Percentiles rank a stretch among this genome's conserved stretches.
Evolutionary conservation across 306 rosid genomes (phyloP).

Genomic region (Pachyrhizus erosus): DNA sequence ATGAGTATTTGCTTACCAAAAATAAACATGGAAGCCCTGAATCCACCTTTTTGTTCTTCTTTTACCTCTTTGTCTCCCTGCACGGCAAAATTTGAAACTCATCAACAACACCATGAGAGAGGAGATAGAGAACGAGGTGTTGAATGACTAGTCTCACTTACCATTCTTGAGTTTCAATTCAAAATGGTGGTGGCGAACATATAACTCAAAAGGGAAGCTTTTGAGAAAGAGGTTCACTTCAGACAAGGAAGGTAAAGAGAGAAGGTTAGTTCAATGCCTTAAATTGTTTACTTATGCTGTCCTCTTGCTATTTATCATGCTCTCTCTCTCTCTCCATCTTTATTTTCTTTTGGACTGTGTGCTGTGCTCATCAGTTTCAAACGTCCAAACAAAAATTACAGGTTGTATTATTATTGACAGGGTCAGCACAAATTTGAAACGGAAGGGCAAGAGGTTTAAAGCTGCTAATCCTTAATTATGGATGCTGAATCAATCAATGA

Average conservation of each 20-base stretch:
- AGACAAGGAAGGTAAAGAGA: constrained; percentile 6
- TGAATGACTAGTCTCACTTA: constrained; percentile 32
- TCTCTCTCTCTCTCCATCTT: constrained; percentile 13
- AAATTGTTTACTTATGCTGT: constrained; percentile 45
- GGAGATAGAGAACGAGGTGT: not conserved
- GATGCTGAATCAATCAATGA: constrained; percentile 38
- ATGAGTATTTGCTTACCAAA: constrained; percentile 52
- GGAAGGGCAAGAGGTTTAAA: constrained; percentile 20
- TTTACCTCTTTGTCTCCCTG: constrained; percentile 56
- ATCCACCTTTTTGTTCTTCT: constrained; percentile 71
- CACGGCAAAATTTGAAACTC: constrained; percentile 31
- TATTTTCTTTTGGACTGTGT: constrained; percentile 27
- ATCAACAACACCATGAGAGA: not conserved
- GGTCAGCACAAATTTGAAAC: not conserved
- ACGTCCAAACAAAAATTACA: not conserved
- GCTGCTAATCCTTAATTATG: constrained; percentile 32
- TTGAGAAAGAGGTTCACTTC: constrained; percentile 23
- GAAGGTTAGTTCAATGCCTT: constrained; percentile 38
- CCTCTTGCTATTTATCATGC: constrained; percentile 38
- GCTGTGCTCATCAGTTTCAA: not conserved
- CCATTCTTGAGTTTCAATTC: constrained; percentile 49
- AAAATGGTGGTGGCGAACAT: constrained; percentile 41
- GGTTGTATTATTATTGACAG: not conserved
- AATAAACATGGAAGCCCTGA: constrained; percentile 70
- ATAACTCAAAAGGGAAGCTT: constrained; percentile 51